These are phyloP conservation scores for Phaseolus lunatus DNA, from an alignment of 306 rosid genomes.

Conservation along the genomic window DNA sequence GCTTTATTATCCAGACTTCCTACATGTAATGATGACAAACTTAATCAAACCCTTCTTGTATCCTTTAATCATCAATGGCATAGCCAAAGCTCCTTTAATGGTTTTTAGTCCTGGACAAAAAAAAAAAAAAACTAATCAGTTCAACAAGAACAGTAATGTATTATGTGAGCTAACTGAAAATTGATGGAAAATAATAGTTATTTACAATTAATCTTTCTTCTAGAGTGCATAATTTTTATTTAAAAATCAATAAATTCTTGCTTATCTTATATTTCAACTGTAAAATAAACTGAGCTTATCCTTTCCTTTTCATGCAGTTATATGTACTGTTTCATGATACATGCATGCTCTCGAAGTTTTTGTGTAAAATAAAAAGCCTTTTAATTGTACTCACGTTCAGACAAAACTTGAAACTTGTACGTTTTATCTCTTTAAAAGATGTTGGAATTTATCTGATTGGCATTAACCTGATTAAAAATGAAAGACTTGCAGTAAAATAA, in stretches of 20 bases:
- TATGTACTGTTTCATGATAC: too few species aligned
- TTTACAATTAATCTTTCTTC: too few species aligned
- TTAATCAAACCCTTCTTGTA: constrained; percentile 79
- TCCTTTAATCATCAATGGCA: constrained; percentile 94
- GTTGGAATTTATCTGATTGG: background rate
- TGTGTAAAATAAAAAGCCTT: background rate
- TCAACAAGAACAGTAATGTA: background rate
- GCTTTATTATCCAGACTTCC: constrained; percentile 56
- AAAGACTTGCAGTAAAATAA: too few species aligned
- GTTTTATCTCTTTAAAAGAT: background rate
- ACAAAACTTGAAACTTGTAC: too few species aligned
- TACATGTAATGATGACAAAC: constrained; percentile 78
- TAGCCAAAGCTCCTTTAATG: constrained; percentile 84
- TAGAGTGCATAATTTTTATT: too few species aligned
- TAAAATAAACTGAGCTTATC: too few species aligned
- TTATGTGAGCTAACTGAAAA: too few species aligned
- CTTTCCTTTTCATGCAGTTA: too few species aligned
- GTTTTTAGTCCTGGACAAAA: constrained; percentile 69
- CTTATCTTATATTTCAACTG: too few species aligned
- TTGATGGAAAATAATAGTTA: too few species aligned
- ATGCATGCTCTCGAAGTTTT: too few species aligned
- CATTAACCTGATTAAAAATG: background rate
- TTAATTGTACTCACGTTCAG: background rate
- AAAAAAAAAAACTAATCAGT: background rate
- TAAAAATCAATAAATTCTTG: too few species aligned